phyloP scores from a whole-genome alignment of 225 moss, liverwort and hornwort genomes.

The Straminergon stramineum region DNA sequence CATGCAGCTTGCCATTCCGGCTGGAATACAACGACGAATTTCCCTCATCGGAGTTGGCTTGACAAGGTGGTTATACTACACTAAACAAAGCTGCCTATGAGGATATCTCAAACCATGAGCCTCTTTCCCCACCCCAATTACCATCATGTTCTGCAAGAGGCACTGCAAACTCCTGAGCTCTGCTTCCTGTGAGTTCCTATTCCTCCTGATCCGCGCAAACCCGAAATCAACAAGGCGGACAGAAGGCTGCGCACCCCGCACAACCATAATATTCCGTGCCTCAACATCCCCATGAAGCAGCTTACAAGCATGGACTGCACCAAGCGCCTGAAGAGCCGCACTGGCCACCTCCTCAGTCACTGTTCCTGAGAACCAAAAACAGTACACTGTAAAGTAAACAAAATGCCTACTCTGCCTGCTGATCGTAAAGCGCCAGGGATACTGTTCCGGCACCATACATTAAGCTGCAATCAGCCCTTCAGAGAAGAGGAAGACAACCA shows the following conservation, averaged over 20 bases:
- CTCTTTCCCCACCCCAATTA: neutral
- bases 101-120: neutral
- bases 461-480: no score
- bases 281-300: constrained; percentile 9
- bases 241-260: neutral
- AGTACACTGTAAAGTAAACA: neutral
- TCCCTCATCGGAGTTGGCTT: neutral
- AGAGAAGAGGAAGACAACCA: neutral
- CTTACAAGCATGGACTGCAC: neutral
- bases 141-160: neutral
- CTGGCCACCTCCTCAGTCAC: neutral
- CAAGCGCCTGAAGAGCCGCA: neutral
- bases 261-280: neutral
- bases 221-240: neutral
- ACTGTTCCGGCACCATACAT: no score
- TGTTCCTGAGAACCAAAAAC: neutral
- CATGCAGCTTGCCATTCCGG: no score
- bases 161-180: neutral
- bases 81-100: neutral
- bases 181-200: neutral
- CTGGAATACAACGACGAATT: no score
- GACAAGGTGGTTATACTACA: neutral
- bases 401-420: neutral
- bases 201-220: neutral
- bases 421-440: no score